A percentile compares a stretch with the other conserved stretches of the same genome.
These are phyloP conservation scores for Globisporangium spiculum DNA, from an alignment of 352 stramenopile genomes.

Conservation along the genomic window DNA sequence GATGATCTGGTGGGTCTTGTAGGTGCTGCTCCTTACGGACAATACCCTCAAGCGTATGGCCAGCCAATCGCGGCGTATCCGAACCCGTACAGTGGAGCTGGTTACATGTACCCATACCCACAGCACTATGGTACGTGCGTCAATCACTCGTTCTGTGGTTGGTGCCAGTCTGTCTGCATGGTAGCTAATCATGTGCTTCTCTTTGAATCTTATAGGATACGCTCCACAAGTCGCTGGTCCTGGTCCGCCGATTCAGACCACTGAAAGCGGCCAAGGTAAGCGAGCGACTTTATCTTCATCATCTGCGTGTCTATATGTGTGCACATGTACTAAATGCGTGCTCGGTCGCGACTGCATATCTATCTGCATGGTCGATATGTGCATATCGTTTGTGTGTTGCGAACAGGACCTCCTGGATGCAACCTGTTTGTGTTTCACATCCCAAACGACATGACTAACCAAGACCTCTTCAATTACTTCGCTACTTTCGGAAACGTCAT, in stretches of 20 bases:
- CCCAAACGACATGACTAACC: constrained; percentile 97
- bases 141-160: background rate
- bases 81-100: constrained; percentile 59
- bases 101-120: constrained; percentile 87
- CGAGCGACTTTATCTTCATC: constrained; percentile 1
- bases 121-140: constrained; percentile 65
- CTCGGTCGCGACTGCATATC: constrained; percentile 25
- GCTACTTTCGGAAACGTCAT: constrained; percentile 94
- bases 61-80: constrained; percentile 73
- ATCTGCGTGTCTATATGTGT: constrained; percentile 20
- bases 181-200: background rate
- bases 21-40: constrained; percentile 51
- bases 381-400: constrained; percentile 34
- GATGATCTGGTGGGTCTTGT: background rate
- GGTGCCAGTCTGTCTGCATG: background rate
- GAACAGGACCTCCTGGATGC: constrained; percentile 89
- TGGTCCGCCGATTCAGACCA: constrained; percentile 86
- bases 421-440: constrained; percentile 99
- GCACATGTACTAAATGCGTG: constrained; percentile 38
- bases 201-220: constrained; percentile 45
- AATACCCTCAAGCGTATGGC: constrained; percentile 71
- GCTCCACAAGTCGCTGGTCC: constrained; percentile 80
- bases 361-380: constrained; percentile 47
- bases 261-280: constrained; percentile 85
- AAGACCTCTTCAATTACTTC: constrained; percentile 97